phyloP scores from a whole-genome alignment of 2,329 filamentous ascomycete genomes.

The Xylaria sp. region DNA sequence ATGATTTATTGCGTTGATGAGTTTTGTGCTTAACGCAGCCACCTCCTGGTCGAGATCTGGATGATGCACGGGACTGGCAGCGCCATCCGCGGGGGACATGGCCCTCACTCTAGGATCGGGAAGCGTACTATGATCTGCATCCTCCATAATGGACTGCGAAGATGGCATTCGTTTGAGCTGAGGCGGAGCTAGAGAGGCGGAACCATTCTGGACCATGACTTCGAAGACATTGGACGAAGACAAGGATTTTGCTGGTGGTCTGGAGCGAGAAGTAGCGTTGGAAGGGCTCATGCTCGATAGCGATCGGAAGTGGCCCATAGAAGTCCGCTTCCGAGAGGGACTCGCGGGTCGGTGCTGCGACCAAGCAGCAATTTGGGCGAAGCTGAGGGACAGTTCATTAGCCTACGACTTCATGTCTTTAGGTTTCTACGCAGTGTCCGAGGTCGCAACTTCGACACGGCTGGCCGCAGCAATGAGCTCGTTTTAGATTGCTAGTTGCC shows the following conservation, averaged over 20 bases:
- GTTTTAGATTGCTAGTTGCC: constrained; percentile 27
- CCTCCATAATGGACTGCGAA: constrained; percentile 58
- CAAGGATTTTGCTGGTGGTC: constrained; percentile 50
- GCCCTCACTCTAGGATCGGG: constrained; percentile 70
- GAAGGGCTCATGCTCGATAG: constrained; percentile 61
- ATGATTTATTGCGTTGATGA: constrained; percentile 97
- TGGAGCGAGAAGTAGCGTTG: constrained; percentile 52
- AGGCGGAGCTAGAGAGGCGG: constrained; percentile 49
- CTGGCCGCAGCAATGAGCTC: constrained; percentile 28
- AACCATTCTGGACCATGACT: constrained; percentile 41
- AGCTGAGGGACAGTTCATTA: constrained; percentile 53
- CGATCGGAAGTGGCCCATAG: constrained; percentile 62
- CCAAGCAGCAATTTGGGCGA: constrained; percentile 65
- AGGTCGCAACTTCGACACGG: constrained; percentile 25
- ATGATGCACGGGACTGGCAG: constrained; percentile 55
- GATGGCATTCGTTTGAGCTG: constrained; percentile 51
- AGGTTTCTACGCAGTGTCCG: not conserved
- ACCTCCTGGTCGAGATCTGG: constrained; percentile 77
- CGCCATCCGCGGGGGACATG: constrained; percentile 57
- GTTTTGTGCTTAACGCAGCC: constrained; percentile 89
- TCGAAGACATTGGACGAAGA: constrained; percentile 46
- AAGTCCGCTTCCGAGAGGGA: constrained; percentile 51
- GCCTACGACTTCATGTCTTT: constrained; percentile 16
- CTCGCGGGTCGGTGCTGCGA: constrained; percentile 55
- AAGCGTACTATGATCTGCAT: constrained; percentile 74